phyloP scores from a whole-genome alignment of 2,329 filamentous ascomycete species.

The Juglanconis juglandina region DNA sequence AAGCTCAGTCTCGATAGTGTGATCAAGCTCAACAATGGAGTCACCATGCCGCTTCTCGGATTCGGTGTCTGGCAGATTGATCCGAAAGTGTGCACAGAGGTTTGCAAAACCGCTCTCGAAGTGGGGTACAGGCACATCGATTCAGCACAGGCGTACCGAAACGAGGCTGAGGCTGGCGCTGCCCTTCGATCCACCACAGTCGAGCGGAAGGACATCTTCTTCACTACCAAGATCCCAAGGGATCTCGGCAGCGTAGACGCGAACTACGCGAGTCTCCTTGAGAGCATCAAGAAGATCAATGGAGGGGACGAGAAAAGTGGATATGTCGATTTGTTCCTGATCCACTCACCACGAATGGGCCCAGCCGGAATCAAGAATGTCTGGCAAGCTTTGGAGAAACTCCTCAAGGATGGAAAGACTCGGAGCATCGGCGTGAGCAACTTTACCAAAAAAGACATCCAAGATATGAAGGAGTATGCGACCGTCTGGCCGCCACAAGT shows the following conservation, averaged over 20 bases:
- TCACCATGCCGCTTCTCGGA: slow-evolving; percentile 10
- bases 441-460: neutral
- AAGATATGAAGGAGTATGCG: slow-evolving; percentile 14
- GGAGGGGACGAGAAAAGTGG: neutral
- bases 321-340: slow-evolving; percentile 11
- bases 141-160: slow-evolving; percentile 5
- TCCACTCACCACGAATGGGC: slow-evolving; percentile 5
- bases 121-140: slow-evolving; percentile 9
- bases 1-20: slow-evolving; percentile 11
- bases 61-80: slow-evolving; percentile 12
- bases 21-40: slow-evolving; percentile 9
- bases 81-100: slow-evolving; percentile 1
- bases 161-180: slow-evolving; percentile 10
- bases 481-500: slow-evolving; percentile 13
- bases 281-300: slow-evolving; percentile 11
- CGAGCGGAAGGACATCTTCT: slow-evolving; percentile 11
- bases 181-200: slow-evolving; percentile 2
- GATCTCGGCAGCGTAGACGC: neutral
- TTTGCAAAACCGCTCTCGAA: slow-evolving; percentile 2
- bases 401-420: slow-evolving; percentile 11
- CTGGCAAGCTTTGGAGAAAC: slow-evolving; percentile 6
- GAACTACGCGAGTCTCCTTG: slow-evolving; percentile 4
- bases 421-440: slow-evolving; percentile 12
- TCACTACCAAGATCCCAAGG: slow-evolving; percentile 12
- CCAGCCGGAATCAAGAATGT: slow-evolving; percentile 10